A percentile compares a stretch with the other conserved stretches of the same genome.
These are phyloP conservation scores for Ceriops decandra DNA, from an alignment of 345 rosid genomes.

Conservation along the genomic window DNA sequence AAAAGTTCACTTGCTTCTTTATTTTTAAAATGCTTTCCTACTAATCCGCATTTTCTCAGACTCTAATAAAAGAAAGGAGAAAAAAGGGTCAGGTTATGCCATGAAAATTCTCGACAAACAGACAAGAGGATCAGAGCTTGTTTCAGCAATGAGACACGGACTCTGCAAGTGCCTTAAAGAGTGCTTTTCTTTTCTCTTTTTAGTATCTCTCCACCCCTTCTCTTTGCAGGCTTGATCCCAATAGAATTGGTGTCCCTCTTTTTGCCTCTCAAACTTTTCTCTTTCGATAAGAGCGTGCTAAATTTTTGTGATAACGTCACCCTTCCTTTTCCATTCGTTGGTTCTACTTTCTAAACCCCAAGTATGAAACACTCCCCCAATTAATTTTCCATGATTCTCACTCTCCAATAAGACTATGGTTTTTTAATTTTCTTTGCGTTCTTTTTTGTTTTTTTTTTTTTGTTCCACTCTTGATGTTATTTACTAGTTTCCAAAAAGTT, in stretches of 20 bases:
- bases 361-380: not conserved
- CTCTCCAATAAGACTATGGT: no score
- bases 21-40: not conserved
- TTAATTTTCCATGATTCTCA: no score
- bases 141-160: slow-evolving; percentile 29
- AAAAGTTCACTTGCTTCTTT: not conserved
- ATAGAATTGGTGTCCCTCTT: slow-evolving; percentile 20
- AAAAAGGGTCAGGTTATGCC: slow-evolving; percentile 24
- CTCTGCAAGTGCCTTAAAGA: slow-evolving; percentile 28
- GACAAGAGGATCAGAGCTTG: slow-evolving; percentile 41
- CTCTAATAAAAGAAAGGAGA: not conserved
- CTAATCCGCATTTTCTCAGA: not conserved
- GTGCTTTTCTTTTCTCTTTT: slow-evolving; percentile 22
- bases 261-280: slow-evolving; percentile 23
- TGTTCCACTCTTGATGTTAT: not conserved
- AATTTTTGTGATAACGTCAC: slow-evolving; percentile 35
- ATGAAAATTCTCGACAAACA: slow-evolving; percentile 45
- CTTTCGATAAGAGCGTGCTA: slow-evolving; percentile 43
- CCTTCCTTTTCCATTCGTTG: slow-evolving; percentile 7
- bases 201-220: slow-evolving; percentile 3
- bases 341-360: slow-evolving; percentile 12
- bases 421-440: not conserved
- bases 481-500: slow-evolving; percentile 21
- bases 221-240: slow-evolving; percentile 35
- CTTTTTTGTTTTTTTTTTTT: not conserved